Base-by-base conservation (phyloP, 176 grass and related monocot species). In the Musa itinerans region DNA sequence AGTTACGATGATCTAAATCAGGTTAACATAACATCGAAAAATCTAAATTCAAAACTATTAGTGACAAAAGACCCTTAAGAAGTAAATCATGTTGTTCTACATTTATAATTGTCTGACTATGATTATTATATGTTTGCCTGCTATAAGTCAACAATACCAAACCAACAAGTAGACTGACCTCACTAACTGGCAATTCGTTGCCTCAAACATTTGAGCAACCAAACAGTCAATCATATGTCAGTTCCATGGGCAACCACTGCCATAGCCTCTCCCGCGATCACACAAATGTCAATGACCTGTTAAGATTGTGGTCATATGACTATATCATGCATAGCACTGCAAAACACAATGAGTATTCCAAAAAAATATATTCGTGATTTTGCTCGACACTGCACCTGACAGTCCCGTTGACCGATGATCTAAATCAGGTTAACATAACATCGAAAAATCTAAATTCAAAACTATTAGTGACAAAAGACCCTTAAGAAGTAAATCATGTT, bases 261-360 rank as follows among this genome's bases (percentile, higher is more conserved):
- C 87, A 76, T 71, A 79, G n/a, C 84, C 89, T 76, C 84, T 85
- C 66, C 87, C 80, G 76, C 87, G 82, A 78, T 96, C 89, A 76
- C n/a, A n/a, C 77, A 43, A 74, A 73, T 85, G 89, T 88, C 79
- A 73, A 78, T 77, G 78, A 75, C 66, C 53, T 78, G 67, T 53
- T 34, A 58, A 84, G 17, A 5, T 43, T 43, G 34, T 43, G 4
- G 34, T 5, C 34, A 43, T 34, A 43, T 43, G 34, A 0, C 34
- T 43, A 6, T 43, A 4, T 43, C 34, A 43, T 43, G 34, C 34
- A 43, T 43, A 43, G 4, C 34, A 43, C 4, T 43, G 4, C 34
- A 43, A 43, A 43, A 43, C 34, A 43, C 4, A 43, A 43, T 43
- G 34, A 43, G 34, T 4, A 43, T 43, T 43, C 34, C 34, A 43